Evolutionary conservation across 129 eudicot genomes (phyloP).

Genomic region (Chrysanthemum lavandulifolium): DNA sequence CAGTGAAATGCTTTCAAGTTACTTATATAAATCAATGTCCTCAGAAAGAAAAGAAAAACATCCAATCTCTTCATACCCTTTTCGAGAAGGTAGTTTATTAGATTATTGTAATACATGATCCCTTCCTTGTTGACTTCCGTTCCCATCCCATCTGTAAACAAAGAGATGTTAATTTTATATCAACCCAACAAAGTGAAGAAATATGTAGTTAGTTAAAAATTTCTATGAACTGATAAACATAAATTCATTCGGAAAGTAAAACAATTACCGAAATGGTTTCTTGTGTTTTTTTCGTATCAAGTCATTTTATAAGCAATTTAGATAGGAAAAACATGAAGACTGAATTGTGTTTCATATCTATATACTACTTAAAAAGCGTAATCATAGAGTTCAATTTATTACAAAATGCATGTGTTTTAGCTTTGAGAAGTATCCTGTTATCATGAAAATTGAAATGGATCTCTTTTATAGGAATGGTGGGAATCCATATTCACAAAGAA

Average conservation of each 20-base stretch:
- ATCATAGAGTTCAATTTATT: not conserved
- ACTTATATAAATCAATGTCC: slow-evolving; percentile 9
- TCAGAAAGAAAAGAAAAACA: slow-evolving; percentile 11
- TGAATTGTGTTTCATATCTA: not conserved
- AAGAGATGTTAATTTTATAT: slow-evolving; percentile 16
- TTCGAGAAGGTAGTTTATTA: slow-evolving; percentile 70
- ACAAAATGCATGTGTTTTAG: not conserved
- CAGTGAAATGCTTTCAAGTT: slow-evolving; percentile 23
- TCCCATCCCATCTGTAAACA: slow-evolving; percentile 71
- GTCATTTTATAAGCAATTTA: not conserved
- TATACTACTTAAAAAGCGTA: not conserved
- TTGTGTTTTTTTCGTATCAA: not conserved
- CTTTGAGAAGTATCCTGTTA: slow-evolving; percentile 6
- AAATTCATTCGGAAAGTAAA: not conserved
- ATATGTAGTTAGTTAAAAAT: not conserved
- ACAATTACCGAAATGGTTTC: not conserved
- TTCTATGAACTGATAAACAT: not conserved
- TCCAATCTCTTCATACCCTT: slow-evolving; percentile 42
- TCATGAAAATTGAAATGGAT: slow-evolving; percentile 6
- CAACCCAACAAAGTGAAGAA: slow-evolving; percentile 1
- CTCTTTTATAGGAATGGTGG: not conserved
- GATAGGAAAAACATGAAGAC: not conserved
- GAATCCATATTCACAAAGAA: not conserved
- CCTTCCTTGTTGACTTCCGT: slow-evolving; percentile 65
- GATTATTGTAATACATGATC: slow-evolving; percentile 56